Percentiles rank a stretch among this genome's conserved stretches.
These are phyloP conservation scores for Globisporangium emineosum DNA, from an alignment of 352 stramenopile genomes.

Conservation along the genomic window DNA sequence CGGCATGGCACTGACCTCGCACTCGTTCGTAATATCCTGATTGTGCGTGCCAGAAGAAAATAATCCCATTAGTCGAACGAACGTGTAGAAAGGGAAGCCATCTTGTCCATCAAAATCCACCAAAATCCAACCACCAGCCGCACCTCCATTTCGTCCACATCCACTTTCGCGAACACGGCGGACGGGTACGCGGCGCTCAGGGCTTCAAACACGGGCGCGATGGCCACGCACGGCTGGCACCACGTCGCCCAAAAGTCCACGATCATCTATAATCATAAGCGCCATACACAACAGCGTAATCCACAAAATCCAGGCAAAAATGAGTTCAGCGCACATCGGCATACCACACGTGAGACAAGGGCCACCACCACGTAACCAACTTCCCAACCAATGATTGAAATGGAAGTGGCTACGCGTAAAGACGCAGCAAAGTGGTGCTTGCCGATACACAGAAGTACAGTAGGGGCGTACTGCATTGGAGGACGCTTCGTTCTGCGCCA, in stretches of 20 bases:
- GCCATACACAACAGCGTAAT: slow-evolving; percentile 13
- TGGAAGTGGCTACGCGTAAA: slow-evolving; percentile 5
- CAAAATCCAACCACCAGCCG: background rate
- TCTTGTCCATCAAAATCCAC: slow-evolving; percentile 2
- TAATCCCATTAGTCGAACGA: background rate
- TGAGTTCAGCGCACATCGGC: slow-evolving; percentile 7
- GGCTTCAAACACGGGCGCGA: slow-evolving; percentile 72
- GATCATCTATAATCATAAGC: slow-evolving; percentile 45
- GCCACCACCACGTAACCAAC: background rate
- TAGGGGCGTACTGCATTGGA: slow-evolving; percentile 37
- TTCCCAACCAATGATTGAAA: background rate
- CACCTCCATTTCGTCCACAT: slow-evolving; percentile 74
- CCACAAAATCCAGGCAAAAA: background rate
- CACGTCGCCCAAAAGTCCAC: slow-evolving; percentile 86
- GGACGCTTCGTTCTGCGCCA: slow-evolving; percentile 42
- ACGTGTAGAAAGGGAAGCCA: background rate
- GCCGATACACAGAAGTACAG: background rate
- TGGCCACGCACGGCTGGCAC: slow-evolving; percentile 80
- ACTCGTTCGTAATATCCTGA: slow-evolving; percentile 57
- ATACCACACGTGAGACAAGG: slow-evolving; percentile 6
- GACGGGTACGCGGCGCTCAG: slow-evolving; percentile 53
- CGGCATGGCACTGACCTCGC: slow-evolving; percentile 83
- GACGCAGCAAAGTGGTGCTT: background rate
- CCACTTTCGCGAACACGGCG: slow-evolving; percentile 69
- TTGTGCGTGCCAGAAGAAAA: background rate